Percentiles rank a stretch among this genome's conserved stretches.
These are phyloP conservation scores for Aspergillus sp. DNA, from an alignment of 2,329 filamentous ascomycete species.

Conservation along the genomic window DNA sequence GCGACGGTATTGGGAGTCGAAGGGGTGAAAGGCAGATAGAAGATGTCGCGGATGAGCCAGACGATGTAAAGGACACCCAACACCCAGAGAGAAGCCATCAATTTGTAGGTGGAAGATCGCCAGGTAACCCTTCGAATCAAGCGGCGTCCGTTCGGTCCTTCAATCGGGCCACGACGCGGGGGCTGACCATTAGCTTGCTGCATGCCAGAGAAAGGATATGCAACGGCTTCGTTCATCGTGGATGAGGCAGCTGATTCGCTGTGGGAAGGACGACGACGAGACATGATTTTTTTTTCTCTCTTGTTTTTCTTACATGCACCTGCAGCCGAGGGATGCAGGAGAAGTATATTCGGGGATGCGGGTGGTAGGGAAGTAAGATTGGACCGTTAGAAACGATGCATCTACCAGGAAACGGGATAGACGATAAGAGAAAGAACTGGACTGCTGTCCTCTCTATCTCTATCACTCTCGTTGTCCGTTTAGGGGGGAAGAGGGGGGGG, in stretches of 20 bases:
- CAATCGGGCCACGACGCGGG: constrained; percentile 38
- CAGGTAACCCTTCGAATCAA: constrained; percentile 43
- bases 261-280: constrained; percentile 38
- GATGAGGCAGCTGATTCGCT: constrained; percentile 30
- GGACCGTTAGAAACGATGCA: constrained; percentile 15
- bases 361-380: constrained; percentile 6
- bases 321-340: constrained; percentile 5
- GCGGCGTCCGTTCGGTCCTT: constrained; percentile 40
- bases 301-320: constrained; percentile 16
- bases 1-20: constrained; percentile 14
- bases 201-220: constrained; percentile 34
- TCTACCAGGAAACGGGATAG: constrained; percentile 7
- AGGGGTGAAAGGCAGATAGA: constrained; percentile 35
- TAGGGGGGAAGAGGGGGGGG: background rate
- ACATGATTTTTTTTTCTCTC: constrained; percentile 27
- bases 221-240: constrained; percentile 33
- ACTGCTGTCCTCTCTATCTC: background rate
- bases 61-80: constrained; percentile 41
- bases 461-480: background rate
- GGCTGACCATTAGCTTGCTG: constrained; percentile 22
- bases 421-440: background rate
- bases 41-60: constrained; percentile 42
- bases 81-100: constrained; percentile 42
- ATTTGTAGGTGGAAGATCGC: constrained; percentile 44
- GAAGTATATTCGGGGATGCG: background rate